These are phyloP conservation scores for Dipteronia sinensis DNA, from an alignment of 345 rosid genomes.

Conservation along the genomic window DNA sequence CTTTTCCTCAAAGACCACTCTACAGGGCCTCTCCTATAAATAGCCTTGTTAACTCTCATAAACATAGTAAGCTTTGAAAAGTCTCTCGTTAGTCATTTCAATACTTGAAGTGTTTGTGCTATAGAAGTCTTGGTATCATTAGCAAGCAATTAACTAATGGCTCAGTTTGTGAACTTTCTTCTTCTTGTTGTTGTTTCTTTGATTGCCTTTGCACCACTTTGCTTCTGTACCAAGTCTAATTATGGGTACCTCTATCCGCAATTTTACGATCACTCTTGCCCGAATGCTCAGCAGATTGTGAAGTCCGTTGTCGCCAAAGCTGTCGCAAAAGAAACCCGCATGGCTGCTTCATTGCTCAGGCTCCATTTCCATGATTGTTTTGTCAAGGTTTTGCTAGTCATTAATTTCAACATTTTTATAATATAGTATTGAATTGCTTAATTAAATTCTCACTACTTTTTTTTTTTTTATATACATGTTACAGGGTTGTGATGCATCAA, in stretches of 20 bases:
- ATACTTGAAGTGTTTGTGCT: background rate
- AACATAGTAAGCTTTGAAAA: slow-evolving; percentile 21
- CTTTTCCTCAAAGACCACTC: slow-evolving; percentile 21
- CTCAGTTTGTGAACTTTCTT: slow-evolving; percentile 32
- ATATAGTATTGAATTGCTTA: background rate
- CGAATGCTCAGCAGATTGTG: slow-evolving; percentile 55
- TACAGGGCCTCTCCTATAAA: slow-evolving; percentile 34
- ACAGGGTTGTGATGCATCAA: slow-evolving; percentile 93
- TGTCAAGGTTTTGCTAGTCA: slow-evolving; percentile 59
- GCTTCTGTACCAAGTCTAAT: slow-evolving; percentile 33
- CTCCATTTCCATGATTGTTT: slow-evolving; percentile 92
- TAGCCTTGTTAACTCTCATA: slow-evolving; percentile 21
- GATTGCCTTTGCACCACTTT: slow-evolving; percentile 51
- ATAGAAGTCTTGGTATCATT: background rate
- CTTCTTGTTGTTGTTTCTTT: slow-evolving; percentile 45
- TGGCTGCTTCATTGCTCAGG: slow-evolving; percentile 84
- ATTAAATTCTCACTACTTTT: background rate
- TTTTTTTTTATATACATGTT: background rate
- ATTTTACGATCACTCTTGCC: slow-evolving; percentile 70
- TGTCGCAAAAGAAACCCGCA: slow-evolving; percentile 60
- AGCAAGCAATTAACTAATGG: slow-evolving; percentile 36
- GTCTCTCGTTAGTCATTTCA: background rate
- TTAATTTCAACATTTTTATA: background rate
- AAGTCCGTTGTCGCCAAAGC: slow-evolving; percentile 60
- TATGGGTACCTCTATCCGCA: slow-evolving; percentile 53